phyloP scores from a whole-genome alignment of 495 filamentous ascomycete genomes.

The Xylaria flabelliformis region DNA sequence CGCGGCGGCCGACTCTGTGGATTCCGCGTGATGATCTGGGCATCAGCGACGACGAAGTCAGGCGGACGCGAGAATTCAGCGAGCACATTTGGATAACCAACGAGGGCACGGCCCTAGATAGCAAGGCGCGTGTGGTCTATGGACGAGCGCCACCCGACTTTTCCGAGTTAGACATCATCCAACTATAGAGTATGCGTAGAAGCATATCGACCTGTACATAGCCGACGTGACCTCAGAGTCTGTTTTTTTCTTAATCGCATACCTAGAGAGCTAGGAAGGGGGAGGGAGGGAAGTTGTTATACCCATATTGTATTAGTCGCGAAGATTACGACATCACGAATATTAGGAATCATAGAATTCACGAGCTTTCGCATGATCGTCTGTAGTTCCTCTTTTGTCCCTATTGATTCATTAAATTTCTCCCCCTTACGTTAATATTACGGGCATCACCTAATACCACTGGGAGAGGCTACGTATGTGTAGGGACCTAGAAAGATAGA shows the following conservation, averaged over 20 bases:
- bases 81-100: constrained; percentile 94
- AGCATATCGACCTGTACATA: constrained; percentile 11
- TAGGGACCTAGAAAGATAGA: no score
- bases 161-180: constrained; percentile 87
- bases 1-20: constrained; percentile 89
- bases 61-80: constrained; percentile 75
- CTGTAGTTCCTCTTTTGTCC: no score
- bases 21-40: constrained; percentile 92
- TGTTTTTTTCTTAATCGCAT: background rate
- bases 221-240: constrained; percentile 12
- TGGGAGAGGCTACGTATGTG: no score
- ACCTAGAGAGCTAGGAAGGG: background rate
- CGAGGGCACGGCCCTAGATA: constrained; percentile 85
- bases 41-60: constrained; percentile 89
- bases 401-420: no score
- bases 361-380: background rate
- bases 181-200: constrained; percentile 58
- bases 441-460: no score
- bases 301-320: constrained; percentile 9
- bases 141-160: constrained; percentile 90
- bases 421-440: no score
- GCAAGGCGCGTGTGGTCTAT: constrained; percentile 85
- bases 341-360: constrained; percentile 2
- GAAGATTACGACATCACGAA: background rate
- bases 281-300: background rate